phyloP scores from a whole-genome alignment of 805 yeast species.

The Candida ulmi region DNA sequence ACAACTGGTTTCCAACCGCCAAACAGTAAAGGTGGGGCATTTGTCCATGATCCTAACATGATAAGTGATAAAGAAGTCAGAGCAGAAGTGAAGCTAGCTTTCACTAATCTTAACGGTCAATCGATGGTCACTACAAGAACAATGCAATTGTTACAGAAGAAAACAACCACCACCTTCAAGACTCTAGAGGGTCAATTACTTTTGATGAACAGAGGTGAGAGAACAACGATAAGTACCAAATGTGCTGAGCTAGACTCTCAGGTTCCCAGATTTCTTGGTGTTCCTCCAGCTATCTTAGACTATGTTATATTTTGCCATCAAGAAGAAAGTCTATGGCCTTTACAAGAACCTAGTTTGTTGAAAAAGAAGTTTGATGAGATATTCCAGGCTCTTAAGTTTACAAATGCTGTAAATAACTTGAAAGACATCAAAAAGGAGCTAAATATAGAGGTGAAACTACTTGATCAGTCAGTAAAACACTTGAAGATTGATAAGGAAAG shows the following conservation, averaged over 20 bases:
- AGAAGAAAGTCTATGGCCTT: conserved; percentile 95
- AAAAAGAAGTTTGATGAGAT: conserved; percentile 95
- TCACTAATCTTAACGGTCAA: conserved; percentile 63
- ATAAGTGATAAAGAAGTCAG: conserved; percentile 70
- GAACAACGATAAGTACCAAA: conserved; percentile 72
- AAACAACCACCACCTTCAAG: conserved; percentile 72
- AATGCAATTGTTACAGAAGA: conserved; percentile 59
- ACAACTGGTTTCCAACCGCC: conserved; percentile 97
- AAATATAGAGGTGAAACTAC: conserved; percentile 64
- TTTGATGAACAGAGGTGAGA: conserved; percentile 57
- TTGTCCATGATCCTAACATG: conserved; percentile 86
- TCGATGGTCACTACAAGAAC: conserved; percentile 85
- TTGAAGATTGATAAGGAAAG: conserved; percentile 67
- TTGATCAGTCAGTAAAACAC: conserved; percentile 77
- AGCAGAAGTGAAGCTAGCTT: conserved; percentile 89
- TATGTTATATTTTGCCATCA: conserved; percentile 96
- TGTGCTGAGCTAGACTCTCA: conserved; percentile 78
- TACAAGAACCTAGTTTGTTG: conserved; percentile 81
- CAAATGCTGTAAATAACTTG: conserved; percentile 80
- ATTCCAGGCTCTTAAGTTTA: conserved; percentile 89
- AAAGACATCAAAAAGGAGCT: conserved; percentile 74
- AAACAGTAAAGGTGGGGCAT: conserved; percentile 92
- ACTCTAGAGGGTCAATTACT: conserved; percentile 87
- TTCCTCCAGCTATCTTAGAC: conserved; percentile 79
- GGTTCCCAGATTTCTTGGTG: conserved; percentile 82